These are phyloP conservation scores for Calocera viscosa DNA, from an alignment of 768 basidiomycete species.

Conservation along the genomic window DNA sequence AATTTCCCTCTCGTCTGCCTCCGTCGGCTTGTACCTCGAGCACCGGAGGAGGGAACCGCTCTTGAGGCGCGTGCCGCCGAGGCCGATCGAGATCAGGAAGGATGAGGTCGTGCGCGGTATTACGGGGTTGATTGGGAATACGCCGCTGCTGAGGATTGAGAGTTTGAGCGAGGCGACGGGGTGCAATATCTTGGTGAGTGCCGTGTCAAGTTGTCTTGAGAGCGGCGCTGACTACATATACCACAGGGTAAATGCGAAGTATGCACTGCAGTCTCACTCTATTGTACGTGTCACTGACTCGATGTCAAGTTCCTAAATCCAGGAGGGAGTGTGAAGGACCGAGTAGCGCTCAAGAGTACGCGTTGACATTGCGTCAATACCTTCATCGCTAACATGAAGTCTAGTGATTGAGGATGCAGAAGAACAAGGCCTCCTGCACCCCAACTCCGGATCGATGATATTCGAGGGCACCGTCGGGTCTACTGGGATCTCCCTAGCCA, in stretches of 20 bases:
- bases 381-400: neutral
- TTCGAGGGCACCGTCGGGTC: slow-evolving; percentile 97
- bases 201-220: neutral
- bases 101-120: slow-evolving; percentile 74
- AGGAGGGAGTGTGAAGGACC: slow-evolving; percentile 94
- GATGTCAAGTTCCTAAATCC: slow-evolving; percentile 75
- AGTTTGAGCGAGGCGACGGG: slow-evolving; percentile 83
- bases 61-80: slow-evolving; percentile 18
- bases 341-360: slow-evolving; percentile 85
- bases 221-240: neutral
- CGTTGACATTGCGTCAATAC: neutral
- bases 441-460: slow-evolving; percentile 78
- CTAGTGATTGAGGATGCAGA: slow-evolving; percentile 94
- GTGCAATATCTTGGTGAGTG: slow-evolving; percentile 65
- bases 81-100: slow-evolving; percentile 32
- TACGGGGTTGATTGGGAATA: slow-evolving; percentile 70
- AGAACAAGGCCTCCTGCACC: slow-evolving; percentile 62
- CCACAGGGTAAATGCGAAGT: slow-evolving; percentile 83
- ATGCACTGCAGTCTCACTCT: slow-evolving; percentile 13
- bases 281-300: neutral
- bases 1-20: slow-evolving; percentile 58
- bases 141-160: slow-evolving; percentile 81
- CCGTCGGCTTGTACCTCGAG: slow-evolving; percentile 44
- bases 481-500: slow-evolving; percentile 92
- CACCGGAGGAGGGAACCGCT: slow-evolving; percentile 32